Percentiles rank a stretch among this genome's conserved stretches.
Evolutionary conservation across 805 yeast species (phyloP).

Genomic region (Candida mattraensis): DNA sequence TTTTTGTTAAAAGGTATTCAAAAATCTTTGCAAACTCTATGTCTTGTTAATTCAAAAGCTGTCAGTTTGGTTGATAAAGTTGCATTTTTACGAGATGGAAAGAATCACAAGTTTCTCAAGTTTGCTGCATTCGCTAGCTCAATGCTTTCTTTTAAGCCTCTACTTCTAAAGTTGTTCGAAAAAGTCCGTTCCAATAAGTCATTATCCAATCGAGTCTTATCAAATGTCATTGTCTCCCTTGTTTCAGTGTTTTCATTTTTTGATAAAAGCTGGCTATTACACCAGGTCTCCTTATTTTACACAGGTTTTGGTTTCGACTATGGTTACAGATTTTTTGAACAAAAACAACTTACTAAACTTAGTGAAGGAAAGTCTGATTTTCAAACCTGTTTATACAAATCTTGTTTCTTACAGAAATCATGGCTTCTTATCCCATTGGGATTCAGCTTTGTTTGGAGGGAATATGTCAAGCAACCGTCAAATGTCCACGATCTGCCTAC

Average conservation of each 20-base stretch:
- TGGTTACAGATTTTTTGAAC: conserved; percentile 4
- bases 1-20: too few relatives aligned
- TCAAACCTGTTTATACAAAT: neutral
- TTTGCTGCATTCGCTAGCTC: conserved; percentile 4
- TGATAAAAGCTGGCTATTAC: conserved; percentile 5
- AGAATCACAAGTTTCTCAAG: neutral
- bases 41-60: too few relatives aligned
- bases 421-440: conserved; percentile 5
- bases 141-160: conserved; percentile 5
- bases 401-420: neutral
- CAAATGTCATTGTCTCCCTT: conserved; percentile 1
- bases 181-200: neutral
- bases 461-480: neutral
- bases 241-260: neutral
- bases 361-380: conserved; percentile 1
- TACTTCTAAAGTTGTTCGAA: neutral
- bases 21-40: too few relatives aligned
- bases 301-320: conserved; percentile 6
- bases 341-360: conserved; percentile 2
- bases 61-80: too few relatives aligned
- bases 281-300: conserved; percentile 4
- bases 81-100: too few relatives aligned
- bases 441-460: conserved; percentile 5
- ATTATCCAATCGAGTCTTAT: neutral
- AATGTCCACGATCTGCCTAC: conserved; percentile 5